Base-by-base conservation (phyloP, 2,329 filamentous ascomycete genomes). In the Aspergillus pseudoterreus region DNA sequence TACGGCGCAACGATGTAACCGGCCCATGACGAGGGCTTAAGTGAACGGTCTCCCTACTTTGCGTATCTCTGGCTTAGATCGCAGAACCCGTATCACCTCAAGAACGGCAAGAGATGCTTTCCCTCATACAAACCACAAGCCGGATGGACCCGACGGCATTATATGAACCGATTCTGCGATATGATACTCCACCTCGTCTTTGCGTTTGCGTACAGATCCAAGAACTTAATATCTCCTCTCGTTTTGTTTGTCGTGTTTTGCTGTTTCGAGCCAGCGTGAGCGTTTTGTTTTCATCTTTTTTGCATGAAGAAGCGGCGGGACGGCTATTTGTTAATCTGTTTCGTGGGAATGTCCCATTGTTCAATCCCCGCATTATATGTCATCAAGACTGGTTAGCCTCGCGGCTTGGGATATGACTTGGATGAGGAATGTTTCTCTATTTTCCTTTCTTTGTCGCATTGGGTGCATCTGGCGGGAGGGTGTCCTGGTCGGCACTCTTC, bases 1-100 rank as follows among this genome's bases (percentile, higher is more conserved):
- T 85, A 83, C 67, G 82, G 82, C 57, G 86, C 89, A 57, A 91
- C 87, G 60, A 95, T 95, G 79, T 96, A 68, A 60, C 57, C 47
- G 22, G 51, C 55, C 51, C 56, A 55, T 54, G 54, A 51, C 79
- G 56, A 57, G 58, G 61, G 59, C 52, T 55, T 62, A 55, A 59
- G 61, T 65, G 62, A 57, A 66, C 52, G 42, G 51, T 60, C 50
- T 55, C 43, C 57, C 59, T 62, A 57, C 58, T 57, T 62, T 53
- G 51, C 54, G 53, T 61, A 55, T 55, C 50, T 57, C 58, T 58
- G 54, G 56, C 54, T 53, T 57, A 62, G 59, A 57, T 61, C 55
- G 49, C 54, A 50, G 52, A 52, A 53, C 50, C 35, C 53, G 45
- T 50, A 51, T 52, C 56, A 51, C 67, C 63, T 58, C 53, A 51